Conservation (phyloP, 805 yeast species). For the Metschnikowia aberdeeniae region DNA sequence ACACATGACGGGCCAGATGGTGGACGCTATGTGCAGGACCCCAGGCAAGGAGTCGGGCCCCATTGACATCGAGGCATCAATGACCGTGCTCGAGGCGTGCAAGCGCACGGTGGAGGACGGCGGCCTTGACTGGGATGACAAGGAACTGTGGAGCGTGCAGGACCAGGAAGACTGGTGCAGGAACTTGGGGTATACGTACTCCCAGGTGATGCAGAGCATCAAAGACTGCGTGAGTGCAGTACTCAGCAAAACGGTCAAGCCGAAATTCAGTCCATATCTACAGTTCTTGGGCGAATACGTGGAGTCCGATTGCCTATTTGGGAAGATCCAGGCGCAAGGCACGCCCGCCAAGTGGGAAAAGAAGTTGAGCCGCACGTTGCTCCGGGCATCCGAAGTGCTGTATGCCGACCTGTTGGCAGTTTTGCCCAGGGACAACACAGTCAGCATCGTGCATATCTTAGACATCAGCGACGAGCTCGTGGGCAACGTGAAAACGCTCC, state of each 20-base stretch:
- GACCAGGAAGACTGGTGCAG: constrained; percentile 52
- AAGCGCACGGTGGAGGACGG: constrained; percentile 30
- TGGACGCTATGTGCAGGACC: constrained; percentile 22
- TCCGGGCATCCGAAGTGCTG: constrained; percentile 34
- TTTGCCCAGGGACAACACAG: constrained; percentile 56
- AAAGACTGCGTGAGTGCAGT: constrained; percentile 40
- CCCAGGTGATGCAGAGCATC: constrained; percentile 43
- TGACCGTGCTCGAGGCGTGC: constrained; percentile 26
- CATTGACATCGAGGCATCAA: constrained; percentile 26
- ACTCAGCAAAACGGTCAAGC: constrained; percentile 42
- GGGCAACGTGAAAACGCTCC: constrained; percentile 45
- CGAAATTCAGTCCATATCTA: constrained; percentile 55
- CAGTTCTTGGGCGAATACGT: constrained; percentile 47
- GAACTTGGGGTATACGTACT: constrained; percentile 43
- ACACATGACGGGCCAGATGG: constrained; percentile 29
- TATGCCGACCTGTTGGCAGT: constrained; percentile 38
- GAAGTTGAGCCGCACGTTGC: constrained; percentile 30
- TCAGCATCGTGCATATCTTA: constrained; percentile 52
- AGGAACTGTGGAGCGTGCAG: constrained; percentile 29
- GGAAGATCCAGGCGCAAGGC: constrained; percentile 30
- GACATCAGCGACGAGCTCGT: constrained; percentile 54
- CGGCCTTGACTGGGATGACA: constrained; percentile 30
- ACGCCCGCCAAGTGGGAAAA: constrained; percentile 46
- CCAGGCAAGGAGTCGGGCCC: constrained; percentile 25
- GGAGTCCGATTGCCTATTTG: constrained; percentile 44